Percentiles rank a stretch among this genome's conserved stretches.
These are phyloP conservation scores for Penicillium paneum DNA, from an alignment of 2,329 filamentous ascomycete genomes.

Conservation along the genomic window DNA sequence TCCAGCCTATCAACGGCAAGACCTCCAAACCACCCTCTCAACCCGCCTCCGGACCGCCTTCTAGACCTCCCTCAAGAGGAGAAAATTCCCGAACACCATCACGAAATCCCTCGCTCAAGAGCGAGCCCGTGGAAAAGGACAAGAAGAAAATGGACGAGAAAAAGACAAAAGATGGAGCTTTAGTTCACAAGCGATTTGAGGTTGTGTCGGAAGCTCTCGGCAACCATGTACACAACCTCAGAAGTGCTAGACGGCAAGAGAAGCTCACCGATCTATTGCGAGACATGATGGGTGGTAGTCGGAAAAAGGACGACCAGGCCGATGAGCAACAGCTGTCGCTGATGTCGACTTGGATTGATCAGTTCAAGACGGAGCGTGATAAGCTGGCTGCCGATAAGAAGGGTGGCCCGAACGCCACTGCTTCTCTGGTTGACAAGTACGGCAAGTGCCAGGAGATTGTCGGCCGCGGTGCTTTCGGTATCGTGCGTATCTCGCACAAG, in stretches of 20 bases:
- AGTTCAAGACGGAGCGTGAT: constrained; percentile 83
- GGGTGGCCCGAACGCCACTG: constrained; percentile 68
- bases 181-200: constrained; percentile 54
- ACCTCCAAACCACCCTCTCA: constrained; percentile 25
- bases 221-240: constrained; percentile 82
- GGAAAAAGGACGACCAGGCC: constrained; percentile 63
- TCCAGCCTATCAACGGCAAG: constrained; percentile 33
- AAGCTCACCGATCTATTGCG: constrained; percentile 92
- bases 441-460: constrained; percentile 98
- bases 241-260: constrained; percentile 86
- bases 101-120: constrained; percentile 36
- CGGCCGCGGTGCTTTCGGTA: constrained; percentile 92
- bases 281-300: constrained; percentile 72
- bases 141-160: constrained; percentile 32
- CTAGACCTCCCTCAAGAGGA: constrained; percentile 31
- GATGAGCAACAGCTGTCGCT: constrained; percentile 81
- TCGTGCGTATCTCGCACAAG: constrained; percentile 97
- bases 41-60: constrained; percentile 31
- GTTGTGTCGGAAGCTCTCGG: constrained; percentile 55
- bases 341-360: constrained; percentile 94
- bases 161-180: constrained; percentile 35
- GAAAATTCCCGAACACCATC: constrained; percentile 27
- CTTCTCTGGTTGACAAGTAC: constrained; percentile 89
- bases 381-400: constrained; percentile 71
- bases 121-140: constrained; percentile 28